Evolutionary conservation across 768 basidiomycete species (phyloP).

Genomic region (Candolleomyces eurysporus): DNA sequence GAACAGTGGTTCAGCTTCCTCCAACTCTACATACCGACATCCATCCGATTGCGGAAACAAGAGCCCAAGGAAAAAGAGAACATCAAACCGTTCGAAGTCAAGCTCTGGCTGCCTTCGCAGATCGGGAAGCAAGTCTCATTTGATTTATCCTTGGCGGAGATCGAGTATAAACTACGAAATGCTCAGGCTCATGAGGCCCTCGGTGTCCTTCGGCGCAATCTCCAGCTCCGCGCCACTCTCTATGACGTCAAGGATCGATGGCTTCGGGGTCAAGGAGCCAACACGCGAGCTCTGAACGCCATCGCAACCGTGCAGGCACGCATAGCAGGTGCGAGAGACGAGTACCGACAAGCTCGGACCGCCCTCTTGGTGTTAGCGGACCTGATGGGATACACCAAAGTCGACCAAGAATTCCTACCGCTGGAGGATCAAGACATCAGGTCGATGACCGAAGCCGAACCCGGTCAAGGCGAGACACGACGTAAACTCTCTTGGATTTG

Average conservation of each 20-base stretch:
- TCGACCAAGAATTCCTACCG: background rate
- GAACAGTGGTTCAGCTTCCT: constrained; percentile 13
- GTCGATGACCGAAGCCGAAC: background rate
- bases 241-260: constrained; percentile 19
- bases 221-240: constrained; percentile 19
- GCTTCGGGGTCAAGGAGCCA: constrained; percentile 19
- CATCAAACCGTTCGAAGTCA: constrained; percentile 7
- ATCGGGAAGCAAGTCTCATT: constrained; percentile 1
- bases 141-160: background rate
- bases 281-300: constrained; percentile 19
- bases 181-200: constrained; percentile 26
- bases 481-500: constrained; percentile 19
- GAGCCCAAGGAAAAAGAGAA: background rate
- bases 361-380: background rate
- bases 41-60: background rate
- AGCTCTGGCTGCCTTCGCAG: constrained; percentile 23
- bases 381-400: background rate
- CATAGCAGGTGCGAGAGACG: constrained; percentile 9
- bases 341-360: background rate
- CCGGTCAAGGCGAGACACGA: constrained; percentile 10
- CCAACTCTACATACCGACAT: constrained; percentile 12
- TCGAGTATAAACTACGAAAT: constrained; percentile 20
- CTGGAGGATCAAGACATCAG: background rate
- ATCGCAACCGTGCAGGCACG: constrained; percentile 15
- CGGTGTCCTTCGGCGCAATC: constrained; percentile 13